Evolutionary conservation across 2,329 filamentous ascomycete species (phyloP).

Genomic region (Sphaerulina populicola): DNA sequence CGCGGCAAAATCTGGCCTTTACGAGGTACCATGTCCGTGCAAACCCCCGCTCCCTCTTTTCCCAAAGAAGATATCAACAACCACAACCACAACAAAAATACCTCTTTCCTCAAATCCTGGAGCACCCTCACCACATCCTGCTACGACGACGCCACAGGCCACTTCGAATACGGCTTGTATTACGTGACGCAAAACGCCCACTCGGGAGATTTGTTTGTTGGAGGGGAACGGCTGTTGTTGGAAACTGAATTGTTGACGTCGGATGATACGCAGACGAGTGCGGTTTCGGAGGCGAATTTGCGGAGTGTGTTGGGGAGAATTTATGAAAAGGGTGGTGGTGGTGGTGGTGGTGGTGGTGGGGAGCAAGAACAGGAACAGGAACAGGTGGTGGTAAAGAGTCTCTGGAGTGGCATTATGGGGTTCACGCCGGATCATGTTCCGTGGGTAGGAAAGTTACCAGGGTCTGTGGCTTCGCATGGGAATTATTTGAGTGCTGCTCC

Average conservation of each 20-base stretch:
- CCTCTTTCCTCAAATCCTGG: conserved; percentile 11
- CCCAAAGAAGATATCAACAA: conserved; percentile 8
- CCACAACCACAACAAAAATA: too few relatives aligned
- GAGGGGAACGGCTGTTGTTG: conserved; percentile 14
- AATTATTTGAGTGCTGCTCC: too few relatives aligned
- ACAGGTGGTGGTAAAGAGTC: conserved; percentile 9
- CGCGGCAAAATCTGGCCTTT: conserved; percentile 21
- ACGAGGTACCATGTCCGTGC: conserved; percentile 18
- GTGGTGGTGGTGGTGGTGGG: too few relatives aligned
- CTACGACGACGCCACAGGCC: conserved; percentile 12
- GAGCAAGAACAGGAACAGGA: neutral
- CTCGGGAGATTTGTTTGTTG: conserved; percentile 19
- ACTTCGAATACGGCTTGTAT: conserved; percentile 18
- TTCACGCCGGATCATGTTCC: conserved; percentile 16
- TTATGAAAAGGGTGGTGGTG: conserved; percentile 15
- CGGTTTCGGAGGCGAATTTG: conserved; percentile 8
- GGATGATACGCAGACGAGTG: conserved; percentile 15
- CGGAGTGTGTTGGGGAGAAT: conserved; percentile 12
- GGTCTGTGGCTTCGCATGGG: neutral
- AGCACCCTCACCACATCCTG: conserved; percentile 12
- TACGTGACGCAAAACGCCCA: conserved; percentile 19
- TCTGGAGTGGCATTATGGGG: conserved; percentile 18
- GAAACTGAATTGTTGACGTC: conserved; percentile 12
- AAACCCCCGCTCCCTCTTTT: conserved; percentile 10
- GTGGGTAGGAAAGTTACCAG: conserved; percentile 14